phyloP scores from a whole-genome alignment of 768 basidiomycete genomes.

The Lactarius hengduanensis region DNA sequence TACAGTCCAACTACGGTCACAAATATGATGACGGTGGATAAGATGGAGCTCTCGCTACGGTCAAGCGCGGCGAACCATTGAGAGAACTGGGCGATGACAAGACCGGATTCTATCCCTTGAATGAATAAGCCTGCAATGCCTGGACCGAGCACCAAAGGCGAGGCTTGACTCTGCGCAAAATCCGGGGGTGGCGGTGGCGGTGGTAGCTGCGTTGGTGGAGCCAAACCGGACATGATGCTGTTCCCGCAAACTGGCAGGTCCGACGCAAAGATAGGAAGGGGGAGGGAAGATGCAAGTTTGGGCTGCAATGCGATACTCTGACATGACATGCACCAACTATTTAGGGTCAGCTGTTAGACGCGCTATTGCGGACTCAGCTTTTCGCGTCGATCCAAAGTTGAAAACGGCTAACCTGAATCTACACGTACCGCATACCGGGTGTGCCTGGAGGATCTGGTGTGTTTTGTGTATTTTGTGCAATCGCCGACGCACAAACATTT shows the following conservation, averaged over 20 bases:
- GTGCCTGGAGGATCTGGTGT: not conserved
- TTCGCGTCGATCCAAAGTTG: not conserved
- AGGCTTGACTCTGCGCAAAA: not conserved
- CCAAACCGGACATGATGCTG: slow-evolving; percentile 3
- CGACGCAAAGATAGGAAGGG: not conserved
- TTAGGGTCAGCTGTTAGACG: not conserved
- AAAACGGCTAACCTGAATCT: not conserved
- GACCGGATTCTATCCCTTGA: slow-evolving; percentile 13
- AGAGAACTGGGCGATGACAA: slow-evolving; percentile 12
- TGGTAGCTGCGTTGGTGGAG: not conserved
- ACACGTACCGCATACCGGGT: not conserved
- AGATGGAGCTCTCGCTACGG: not conserved
- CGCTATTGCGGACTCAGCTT: not conserved
- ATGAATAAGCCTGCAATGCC: slow-evolving; percentile 10
- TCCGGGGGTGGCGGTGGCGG: not conserved
- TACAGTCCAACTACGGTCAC: slow-evolving; percentile 17
- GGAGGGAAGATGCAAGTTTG: not conserved
- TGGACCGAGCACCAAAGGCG: slow-evolving; percentile 2
- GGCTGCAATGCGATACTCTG: not conserved
- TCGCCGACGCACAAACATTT: not conserved
- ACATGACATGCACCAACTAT: not conserved
- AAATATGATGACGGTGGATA: slow-evolving; percentile 1
- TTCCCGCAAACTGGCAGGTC: not conserved
- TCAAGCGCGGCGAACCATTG: slow-evolving; percentile 7
- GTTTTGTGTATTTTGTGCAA: not conserved